Evolutionary conservation across 1,139 yeast species (phyloP).

Genomic region (Yamadazyma sp.): DNA sequence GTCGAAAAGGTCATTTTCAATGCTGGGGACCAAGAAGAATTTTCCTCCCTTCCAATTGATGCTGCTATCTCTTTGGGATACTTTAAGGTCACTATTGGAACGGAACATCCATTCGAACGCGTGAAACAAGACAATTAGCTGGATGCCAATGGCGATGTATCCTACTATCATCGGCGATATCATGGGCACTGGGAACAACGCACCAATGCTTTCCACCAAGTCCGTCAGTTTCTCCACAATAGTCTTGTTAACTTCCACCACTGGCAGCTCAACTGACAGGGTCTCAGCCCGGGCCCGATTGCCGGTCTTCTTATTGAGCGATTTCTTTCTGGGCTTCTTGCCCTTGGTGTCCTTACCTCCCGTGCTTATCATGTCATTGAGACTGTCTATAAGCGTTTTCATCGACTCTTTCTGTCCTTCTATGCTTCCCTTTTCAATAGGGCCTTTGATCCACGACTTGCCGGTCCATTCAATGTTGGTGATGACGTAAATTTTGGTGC

Average conservation of each 20-base stretch:
- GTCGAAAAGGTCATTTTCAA: constrained; percentile 40
- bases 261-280: constrained; percentile 14
- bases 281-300: constrained; percentile 13
- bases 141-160: constrained; percentile 16
- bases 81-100: background rate
- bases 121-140: constrained; percentile 14
- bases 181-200: constrained; percentile 29
- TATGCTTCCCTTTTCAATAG: constrained; percentile 87
- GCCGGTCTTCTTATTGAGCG: constrained; percentile 19
- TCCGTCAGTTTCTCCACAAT: constrained; percentile 18
- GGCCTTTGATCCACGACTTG: constrained; percentile 89
- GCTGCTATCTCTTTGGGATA: constrained; percentile 1
- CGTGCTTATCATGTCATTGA: constrained; percentile 46
- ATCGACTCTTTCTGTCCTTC: constrained; percentile 85
- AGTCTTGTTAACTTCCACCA: constrained; percentile 2
- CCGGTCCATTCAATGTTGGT: constrained; percentile 86
- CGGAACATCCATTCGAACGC: constrained; percentile 8
- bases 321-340: constrained; percentile 12
- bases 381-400: constrained; percentile 55
- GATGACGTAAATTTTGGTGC: constrained; percentile 60
- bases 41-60: constrained; percentile 41
- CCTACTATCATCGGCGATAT: constrained; percentile 28
- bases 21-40: constrained; percentile 47
- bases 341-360: constrained; percentile 10
- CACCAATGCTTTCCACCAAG: constrained; percentile 31